These are phyloP conservation scores for Onygenales sp. DNA, from an alignment of 2,329 filamentous ascomycete genomes.

Conservation along the genomic window DNA sequence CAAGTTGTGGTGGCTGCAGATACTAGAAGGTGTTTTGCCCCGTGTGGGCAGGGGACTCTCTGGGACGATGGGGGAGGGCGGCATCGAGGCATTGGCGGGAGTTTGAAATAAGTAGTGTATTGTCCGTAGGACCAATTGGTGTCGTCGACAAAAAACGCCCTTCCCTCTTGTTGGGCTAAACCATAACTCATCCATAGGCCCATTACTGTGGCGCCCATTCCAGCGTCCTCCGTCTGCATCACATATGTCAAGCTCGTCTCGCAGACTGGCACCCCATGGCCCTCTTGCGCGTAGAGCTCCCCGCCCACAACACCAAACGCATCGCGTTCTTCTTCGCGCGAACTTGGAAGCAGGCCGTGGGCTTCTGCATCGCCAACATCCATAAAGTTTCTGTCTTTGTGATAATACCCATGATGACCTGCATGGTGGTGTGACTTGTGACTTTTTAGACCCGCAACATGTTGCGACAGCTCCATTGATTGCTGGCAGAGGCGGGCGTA, in stretches of 20 bases:
- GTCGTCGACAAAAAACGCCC: slow-evolving; percentile 78
- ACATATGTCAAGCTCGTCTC: slow-evolving; percentile 66
- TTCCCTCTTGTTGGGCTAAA: slow-evolving; percentile 61
- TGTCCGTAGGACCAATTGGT: slow-evolving; percentile 72
- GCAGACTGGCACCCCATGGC: slow-evolving; percentile 44
- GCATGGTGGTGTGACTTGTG: slow-evolving; percentile 14
- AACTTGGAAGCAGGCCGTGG: slow-evolving; percentile 49
- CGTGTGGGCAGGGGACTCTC: slow-evolving; percentile 70
- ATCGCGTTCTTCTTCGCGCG: slow-evolving; percentile 7
- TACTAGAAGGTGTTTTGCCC: slow-evolving; percentile 64
- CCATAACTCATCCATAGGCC: slow-evolving; percentile 78
- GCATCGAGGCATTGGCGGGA: slow-evolving; percentile 57
- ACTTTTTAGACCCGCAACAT: slow-evolving; percentile 44
- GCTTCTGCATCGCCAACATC: slow-evolving; percentile 64
- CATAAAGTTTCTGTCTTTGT: slow-evolving; percentile 58
- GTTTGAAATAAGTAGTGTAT: slow-evolving; percentile 62
- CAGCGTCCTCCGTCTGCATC: slow-evolving; percentile 63
- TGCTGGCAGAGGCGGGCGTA: slow-evolving; percentile 62
- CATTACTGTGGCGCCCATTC: slow-evolving; percentile 67
- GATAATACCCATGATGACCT: slow-evolving; percentile 45
- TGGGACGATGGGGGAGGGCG: slow-evolving; percentile 62
- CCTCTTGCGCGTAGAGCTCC: slow-evolving; percentile 14
- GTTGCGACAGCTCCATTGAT: slow-evolving; percentile 54
- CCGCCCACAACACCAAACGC: slow-evolving; percentile 25
- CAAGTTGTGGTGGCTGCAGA: slow-evolving; percentile 58